A percentile compares a stretch with the other conserved stretches of the same genome.
Evolutionary conservation across 768 basidiomycete genomes (phyloP).

Genomic region (Sarcodon aspratus): DNA sequence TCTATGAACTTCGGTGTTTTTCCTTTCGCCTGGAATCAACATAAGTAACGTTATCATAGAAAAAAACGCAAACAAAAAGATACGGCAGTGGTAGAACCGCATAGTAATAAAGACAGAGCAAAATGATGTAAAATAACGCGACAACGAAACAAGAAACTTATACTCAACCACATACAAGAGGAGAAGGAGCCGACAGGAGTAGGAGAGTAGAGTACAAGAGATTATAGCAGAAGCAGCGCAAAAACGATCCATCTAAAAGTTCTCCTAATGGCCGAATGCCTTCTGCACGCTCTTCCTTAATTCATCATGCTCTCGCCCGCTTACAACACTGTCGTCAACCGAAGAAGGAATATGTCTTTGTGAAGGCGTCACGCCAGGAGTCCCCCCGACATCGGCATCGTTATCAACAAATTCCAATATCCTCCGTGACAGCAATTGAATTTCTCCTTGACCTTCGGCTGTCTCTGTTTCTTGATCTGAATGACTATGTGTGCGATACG

Average conservation of each 20-base stretch:
- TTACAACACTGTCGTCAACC: conserved; percentile 34
- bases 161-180: background rate
- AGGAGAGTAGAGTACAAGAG: background rate
- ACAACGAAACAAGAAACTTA: background rate
- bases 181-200: background rate
- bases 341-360: conserved; percentile 65
- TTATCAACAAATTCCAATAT: conserved; percentile 84
- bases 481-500: conserved; percentile 54
- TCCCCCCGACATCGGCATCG: conserved; percentile 46
- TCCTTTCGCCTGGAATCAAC: too few species aligned
- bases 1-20: too few species aligned
- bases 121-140: conserved; percentile 5
- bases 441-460: conserved; percentile 86
- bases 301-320: conserved; percentile 62
- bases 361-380: conserved; percentile 51
- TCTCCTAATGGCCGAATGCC: conserved; percentile 26
- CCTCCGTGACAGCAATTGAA: conserved; percentile 71
- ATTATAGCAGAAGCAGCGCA: conserved; percentile 1
- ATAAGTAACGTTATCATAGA: background rate
- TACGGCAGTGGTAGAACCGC: background rate
- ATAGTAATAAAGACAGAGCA: conserved; percentile 4
- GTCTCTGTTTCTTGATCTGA: conserved; percentile 78
- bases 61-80: conserved; percentile 2
- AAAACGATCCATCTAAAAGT: conserved; percentile 4
- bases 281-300: conserved; percentile 74